Conservation (phyloP, 2,329 filamentous ascomycete species). For the Alternaria rosae region DNA sequence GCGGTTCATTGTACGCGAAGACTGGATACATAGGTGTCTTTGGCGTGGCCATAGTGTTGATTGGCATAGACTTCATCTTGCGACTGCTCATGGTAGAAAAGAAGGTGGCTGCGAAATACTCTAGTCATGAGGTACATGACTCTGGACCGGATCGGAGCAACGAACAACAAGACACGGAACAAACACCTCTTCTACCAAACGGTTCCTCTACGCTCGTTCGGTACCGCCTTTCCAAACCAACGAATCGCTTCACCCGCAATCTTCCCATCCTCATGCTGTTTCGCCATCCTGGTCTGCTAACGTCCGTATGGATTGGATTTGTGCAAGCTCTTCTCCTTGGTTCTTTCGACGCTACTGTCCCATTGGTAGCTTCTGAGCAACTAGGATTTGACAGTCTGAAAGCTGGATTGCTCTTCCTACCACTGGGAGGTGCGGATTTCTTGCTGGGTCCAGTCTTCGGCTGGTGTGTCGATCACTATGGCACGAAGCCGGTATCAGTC, state of each 20-base stretch:
- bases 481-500: conserved; percentile 54
- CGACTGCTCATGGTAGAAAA: conserved; percentile 69
- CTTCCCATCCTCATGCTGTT: conserved; percentile 60
- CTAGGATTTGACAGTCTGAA: conserved; percentile 56
- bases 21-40: conserved; percentile 67
- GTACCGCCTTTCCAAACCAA: conserved; percentile 56
- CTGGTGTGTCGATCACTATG: conserved; percentile 57
- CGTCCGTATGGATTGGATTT: conserved; percentile 44
- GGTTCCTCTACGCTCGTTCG: conserved; percentile 27
- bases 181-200: conserved; percentile 33
- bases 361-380: conserved; percentile 52
- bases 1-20: conserved; percentile 67
- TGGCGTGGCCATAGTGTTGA: conserved; percentile 61
- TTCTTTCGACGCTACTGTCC: conserved; percentile 59
- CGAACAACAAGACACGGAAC: conserved; percentile 28
- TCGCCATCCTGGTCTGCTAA: conserved; percentile 39
- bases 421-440: conserved; percentile 55
- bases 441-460: conserved; percentile 57
- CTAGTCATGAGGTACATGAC: conserved; percentile 15
- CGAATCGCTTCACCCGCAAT: conserved; percentile 49
- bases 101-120: conserved; percentile 61
- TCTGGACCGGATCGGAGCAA: conserved; percentile 9
- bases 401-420: conserved; percentile 56
- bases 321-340: conserved; percentile 49
- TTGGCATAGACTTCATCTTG: conserved; percentile 67